phyloP scores from a whole-genome alignment of 2,329 filamentous ascomycete species.

The Elsinoe perseae region DNA sequence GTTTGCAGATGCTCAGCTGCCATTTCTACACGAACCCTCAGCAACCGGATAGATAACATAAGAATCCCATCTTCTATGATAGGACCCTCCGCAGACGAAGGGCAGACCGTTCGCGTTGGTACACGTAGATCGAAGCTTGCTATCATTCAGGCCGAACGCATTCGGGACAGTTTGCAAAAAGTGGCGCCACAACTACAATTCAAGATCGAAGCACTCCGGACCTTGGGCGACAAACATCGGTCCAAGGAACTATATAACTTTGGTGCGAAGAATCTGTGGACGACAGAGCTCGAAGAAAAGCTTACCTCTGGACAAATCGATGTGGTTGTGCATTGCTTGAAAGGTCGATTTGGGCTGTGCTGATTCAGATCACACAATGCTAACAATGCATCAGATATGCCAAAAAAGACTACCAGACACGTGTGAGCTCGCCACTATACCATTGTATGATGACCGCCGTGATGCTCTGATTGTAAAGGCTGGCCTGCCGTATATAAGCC shows the following conservation, averaged over 20 bases:
- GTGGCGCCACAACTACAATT: conserved; percentile 60
- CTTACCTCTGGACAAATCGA: conserved; percentile 62
- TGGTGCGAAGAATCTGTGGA: conserved; percentile 86
- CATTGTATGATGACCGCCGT: conserved; percentile 56
- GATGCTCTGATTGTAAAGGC: conserved; percentile 38
- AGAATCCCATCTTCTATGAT: too few species aligned
- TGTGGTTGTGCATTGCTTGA: conserved; percentile 79
- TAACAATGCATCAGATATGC: conserved; percentile 58
- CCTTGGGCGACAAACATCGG: conserved; percentile 80
- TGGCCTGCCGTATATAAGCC: conserved; percentile 48
- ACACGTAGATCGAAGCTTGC: conserved; percentile 79
- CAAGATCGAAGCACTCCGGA: conserved; percentile 66
- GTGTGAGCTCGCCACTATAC: conserved; percentile 66
- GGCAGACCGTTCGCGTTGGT: conserved; percentile 46
- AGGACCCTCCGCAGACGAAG: too few species aligned
- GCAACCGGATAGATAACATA: too few species aligned
- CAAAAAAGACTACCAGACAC: conserved; percentile 68
- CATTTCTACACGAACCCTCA: too few species aligned
- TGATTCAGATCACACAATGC: conserved; percentile 2
- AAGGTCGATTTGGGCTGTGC: conserved; percentile 42
- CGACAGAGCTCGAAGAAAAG: conserved; percentile 73
- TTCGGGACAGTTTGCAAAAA: conserved; percentile 56
- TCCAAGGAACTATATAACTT: conserved; percentile 76
- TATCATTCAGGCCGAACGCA: conserved; percentile 67
- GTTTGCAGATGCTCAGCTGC: too few species aligned